phyloP scores from a whole-genome alignment of 1,139 yeast species.

The Candida buenavistaensis region DNA sequence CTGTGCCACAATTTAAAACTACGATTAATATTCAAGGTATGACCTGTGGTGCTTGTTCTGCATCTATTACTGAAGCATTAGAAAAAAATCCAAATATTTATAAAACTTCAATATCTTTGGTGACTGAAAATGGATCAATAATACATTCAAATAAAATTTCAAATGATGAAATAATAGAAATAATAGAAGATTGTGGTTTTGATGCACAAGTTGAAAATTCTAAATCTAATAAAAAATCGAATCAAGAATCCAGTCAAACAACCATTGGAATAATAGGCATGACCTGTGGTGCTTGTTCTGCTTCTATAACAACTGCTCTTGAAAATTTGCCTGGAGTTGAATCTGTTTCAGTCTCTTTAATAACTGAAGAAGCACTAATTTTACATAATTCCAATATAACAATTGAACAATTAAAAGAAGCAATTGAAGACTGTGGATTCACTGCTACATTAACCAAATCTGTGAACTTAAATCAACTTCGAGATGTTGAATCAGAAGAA shows the following conservation, averaged over 20 bases:
- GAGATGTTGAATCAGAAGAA: slow-evolving; percentile 20
- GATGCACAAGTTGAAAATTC: slow-evolving; percentile 25
- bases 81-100: slow-evolving; percentile 24
- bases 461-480: slow-evolving; percentile 2
- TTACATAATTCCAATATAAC: slow-evolving; percentile 37
- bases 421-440: slow-evolving; percentile 57
- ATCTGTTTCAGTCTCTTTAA: slow-evolving; percentile 60
- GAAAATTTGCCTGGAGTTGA: slow-evolving; percentile 47
- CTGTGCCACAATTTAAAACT: not conserved
- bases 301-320: slow-evolving; percentile 59
- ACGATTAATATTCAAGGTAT: slow-evolving; percentile 23
- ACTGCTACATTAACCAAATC: slow-evolving; percentile 45
- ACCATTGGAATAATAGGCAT: slow-evolving; percentile 59
- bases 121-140: slow-evolving; percentile 37
- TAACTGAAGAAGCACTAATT: slow-evolving; percentile 72
- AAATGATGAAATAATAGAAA: slow-evolving; percentile 17
- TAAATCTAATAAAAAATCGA: not conserved
- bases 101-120: slow-evolving; percentile 31
- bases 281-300: slow-evolving; percentile 86
- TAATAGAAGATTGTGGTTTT: slow-evolving; percentile 43
- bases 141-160: slow-evolving; percentile 18
- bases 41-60: slow-evolving; percentile 46
- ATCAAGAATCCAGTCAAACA: slow-evolving; percentile 8
- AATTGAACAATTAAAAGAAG: slow-evolving; percentile 33
- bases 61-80: slow-evolving; percentile 33